phyloP scores from a whole-genome alignment of 768 basidiomycete genomes.

The Lactarius evosmus region DNA sequence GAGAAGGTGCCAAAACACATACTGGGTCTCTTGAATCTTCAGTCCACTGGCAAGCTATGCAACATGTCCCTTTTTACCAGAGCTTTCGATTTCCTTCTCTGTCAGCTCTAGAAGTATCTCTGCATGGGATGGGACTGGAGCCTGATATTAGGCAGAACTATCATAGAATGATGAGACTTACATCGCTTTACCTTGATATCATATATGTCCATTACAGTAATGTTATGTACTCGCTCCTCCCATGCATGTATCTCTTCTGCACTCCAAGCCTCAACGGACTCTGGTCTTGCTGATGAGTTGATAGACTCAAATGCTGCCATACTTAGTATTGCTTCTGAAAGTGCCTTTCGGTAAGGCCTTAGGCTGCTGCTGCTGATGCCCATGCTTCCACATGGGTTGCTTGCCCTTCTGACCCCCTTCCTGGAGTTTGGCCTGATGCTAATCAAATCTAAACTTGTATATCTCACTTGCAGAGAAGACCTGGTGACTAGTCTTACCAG shows the following conservation, averaged over 20 bases:
- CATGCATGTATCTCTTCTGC: no score
- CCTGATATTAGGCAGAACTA: neutral
- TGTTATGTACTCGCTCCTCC: neutral
- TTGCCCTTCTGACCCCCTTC: no score
- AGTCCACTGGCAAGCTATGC: constrained; percentile 6
- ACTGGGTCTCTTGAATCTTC: constrained; percentile 12
- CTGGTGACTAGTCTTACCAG: no score
- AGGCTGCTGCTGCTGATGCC: no score
- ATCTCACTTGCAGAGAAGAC: no score
- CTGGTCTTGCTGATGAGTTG: neutral
- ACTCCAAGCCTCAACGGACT: neutral
- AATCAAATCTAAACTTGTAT: no score
- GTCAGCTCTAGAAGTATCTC: no score
- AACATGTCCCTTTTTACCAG: neutral
- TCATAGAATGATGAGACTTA: neutral
- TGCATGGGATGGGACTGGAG: no score
- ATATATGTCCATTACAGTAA: neutral
- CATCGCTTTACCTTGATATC: neutral
- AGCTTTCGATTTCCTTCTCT: neutral
- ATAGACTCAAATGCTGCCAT: neutral
- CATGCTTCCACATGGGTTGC: no score
- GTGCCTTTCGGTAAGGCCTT: neutral
- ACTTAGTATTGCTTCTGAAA: no score
- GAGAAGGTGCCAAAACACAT: neutral
- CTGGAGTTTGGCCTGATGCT: no score